Evolutionary conservation across 176 grass and related monocot species (phyloP), one percentile per base, ranked within the genome.

Genomic region (Leersia perrieri): DNA sequence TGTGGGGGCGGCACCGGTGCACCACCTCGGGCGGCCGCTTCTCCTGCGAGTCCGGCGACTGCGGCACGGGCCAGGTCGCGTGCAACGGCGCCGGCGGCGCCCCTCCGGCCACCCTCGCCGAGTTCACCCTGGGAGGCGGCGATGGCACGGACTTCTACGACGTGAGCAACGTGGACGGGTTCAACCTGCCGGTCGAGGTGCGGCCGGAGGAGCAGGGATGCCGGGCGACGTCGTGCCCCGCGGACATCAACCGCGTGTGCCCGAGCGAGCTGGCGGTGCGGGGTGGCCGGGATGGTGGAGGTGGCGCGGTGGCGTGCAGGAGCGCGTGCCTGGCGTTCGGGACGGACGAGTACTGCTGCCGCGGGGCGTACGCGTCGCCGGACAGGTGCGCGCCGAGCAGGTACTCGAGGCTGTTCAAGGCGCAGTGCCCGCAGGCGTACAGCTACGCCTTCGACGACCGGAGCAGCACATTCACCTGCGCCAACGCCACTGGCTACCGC

Each of bases 141-240:
- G n/a, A n/a, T n/a, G n/a, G n/a, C n/a, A n/a, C n/a, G n/a, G 91
- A 90, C 74, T 88, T 90, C 68, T 94, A 88, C 75, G 85, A 94
- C 75, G 18, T 94, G 2, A 90, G 88, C 85, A 88, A 83, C 65
- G 85, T 94, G 1, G 91, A 94, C 58, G 88, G 91, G 23, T 94
- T 94, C 74, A 91, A 94, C 45, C 41, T 94, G 23, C 91, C 91
- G 2, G 3, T 94, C 61, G 67, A 61, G 45, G 78, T 94, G 49
- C 53, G 26, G 41, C 74, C 53, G 20, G 55, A 22, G 27, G 45
- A 13, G 15, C 47, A 16, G 18, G 32, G 13, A 0, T 90, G 91
- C 82, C 20, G 0, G 67, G 22, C 38, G 13, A 1, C 68, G 18
- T n/a, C 88, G 20, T 94, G 88, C 49, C 11, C 78, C 3, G 42